Evolutionary conservation across 2,329 filamentous ascomycete species (phyloP).

Genomic region (Tolypocladium ovalisporum): DNA sequence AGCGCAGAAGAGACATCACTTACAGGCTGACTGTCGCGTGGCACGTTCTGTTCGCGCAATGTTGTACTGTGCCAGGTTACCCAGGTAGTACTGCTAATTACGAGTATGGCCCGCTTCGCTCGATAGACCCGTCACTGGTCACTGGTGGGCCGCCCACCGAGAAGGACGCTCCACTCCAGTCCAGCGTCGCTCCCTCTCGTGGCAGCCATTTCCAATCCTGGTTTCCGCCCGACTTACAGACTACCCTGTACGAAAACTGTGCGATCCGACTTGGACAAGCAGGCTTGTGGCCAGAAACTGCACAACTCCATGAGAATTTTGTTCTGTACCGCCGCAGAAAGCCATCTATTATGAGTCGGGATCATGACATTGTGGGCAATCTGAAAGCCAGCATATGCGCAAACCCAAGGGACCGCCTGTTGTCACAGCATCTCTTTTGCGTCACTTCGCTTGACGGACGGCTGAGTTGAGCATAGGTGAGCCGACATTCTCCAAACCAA

Average conservation of each 20-base stretch:
- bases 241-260: background rate
- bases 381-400: no score
- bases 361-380: no score
- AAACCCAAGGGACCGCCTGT: no score
- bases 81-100: no score
- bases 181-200: background rate
- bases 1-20: background rate
- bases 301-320: no score
- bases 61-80: background rate
- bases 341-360: no score
- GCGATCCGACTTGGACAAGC: background rate
- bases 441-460: no score
- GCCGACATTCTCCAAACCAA: background rate
- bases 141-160: background rate
- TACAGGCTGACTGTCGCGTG: background rate
- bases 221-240: background rate
- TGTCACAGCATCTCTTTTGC: background rate
- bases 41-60: background rate
- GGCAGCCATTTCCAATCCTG: background rate
- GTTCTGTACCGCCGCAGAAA: no score
- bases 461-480: no score
- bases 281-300: background rate
- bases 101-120: background rate
- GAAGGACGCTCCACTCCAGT: background rate
- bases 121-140: background rate